phyloP scores from a whole-genome alignment of 2,329 filamentous ascomycete genomes.

The Didymella keratinophila region DNA sequence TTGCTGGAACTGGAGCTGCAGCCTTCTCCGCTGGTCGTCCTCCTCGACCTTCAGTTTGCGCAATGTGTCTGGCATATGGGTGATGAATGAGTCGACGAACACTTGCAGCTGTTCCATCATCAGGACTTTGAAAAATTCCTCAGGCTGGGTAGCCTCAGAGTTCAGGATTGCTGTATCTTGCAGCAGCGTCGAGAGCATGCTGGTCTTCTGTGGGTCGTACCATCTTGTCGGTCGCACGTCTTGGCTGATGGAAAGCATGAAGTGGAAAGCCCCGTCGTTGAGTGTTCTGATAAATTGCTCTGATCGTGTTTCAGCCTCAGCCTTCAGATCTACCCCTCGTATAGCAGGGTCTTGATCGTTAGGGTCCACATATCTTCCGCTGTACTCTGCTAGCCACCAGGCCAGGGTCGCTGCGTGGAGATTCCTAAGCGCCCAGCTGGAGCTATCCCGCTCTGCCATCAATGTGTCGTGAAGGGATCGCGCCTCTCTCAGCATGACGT shows the following conservation, averaged over 20 bases:
- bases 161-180: conserved; percentile 77
- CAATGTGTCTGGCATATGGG: conserved; percentile 92
- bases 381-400: conserved; percentile 94
- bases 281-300: conserved; percentile 78
- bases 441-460: conserved; percentile 70
- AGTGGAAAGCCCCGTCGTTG: conserved; percentile 90
- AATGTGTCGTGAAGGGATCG: conserved; percentile 74
- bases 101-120: conserved; percentile 83
- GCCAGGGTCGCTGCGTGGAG: conserved; percentile 80
- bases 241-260: conserved; percentile 83
- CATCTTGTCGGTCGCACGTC: conserved; percentile 83
- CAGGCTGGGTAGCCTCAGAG: conserved; percentile 72
- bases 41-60: conserved; percentile 86
- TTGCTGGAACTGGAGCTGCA: conserved; percentile 54
- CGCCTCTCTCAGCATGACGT: conserved; percentile 70
- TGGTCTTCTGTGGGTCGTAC: conserved; percentile 85
- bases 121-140: conserved; percentile 73
- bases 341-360: conserved; percentile 61
- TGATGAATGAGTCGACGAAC: conserved; percentile 91
- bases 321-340: conserved; percentile 66
- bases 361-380: conserved; percentile 83
- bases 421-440: conserved; percentile 75
- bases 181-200: conserved; percentile 82
- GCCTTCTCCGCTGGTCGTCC: conserved; percentile 75
- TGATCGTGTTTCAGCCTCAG: conserved; percentile 74